Base-by-base conservation (phyloP, 164 flowering plant genomes). In the Vitis rupestris region DNA sequence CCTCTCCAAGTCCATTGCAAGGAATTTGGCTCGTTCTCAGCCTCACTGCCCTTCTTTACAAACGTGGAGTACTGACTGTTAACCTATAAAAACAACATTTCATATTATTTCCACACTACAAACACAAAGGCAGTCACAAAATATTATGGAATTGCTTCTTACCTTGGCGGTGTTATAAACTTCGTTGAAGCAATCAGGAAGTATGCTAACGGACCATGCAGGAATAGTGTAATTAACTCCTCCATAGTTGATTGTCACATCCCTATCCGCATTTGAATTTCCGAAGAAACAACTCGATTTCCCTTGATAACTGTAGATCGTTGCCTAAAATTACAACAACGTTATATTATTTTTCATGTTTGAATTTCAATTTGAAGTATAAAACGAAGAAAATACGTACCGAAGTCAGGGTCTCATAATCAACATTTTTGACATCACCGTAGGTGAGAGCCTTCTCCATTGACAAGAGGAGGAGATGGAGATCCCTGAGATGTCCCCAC, bases 151-250 rank as follows among this genome's bases (percentile, higher is more conserved):
- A 16, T 8, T 37, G 44, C 7, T 37, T 37, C 44, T 49, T 58
- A 84, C 80, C 79, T 70, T 75, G 7, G 86, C 88, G n/a, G 86
- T 78, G 81, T 81, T 85, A 59, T 72, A 81, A 17, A 60, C 75
- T 68, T 76, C 86, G 1, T 64, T 71, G 8, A 55, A 30, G 66
- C 86, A 85, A 23, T 74, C 80, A 1, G 68, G 76, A 51, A 81
- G 81, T 56, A 85, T 78, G 9, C 71, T 80, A 12, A 81, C 82
- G 7, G 86, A 78, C 88, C 86, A 81, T 19, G 84, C 82, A 2
- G 84, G 88, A 6, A 83, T 54, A 3, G 7, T 54, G 58, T 59
- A 83, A 9, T 37, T 52, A 0, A 53, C 67, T 52, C 79, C 79
- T 58, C 65, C 27, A 47, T 65, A 75, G 5, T 57, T 56, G 1